phyloP scores from a whole-genome alignment of 164 flowering plant species.

The Stephania cephalantha region DNA sequence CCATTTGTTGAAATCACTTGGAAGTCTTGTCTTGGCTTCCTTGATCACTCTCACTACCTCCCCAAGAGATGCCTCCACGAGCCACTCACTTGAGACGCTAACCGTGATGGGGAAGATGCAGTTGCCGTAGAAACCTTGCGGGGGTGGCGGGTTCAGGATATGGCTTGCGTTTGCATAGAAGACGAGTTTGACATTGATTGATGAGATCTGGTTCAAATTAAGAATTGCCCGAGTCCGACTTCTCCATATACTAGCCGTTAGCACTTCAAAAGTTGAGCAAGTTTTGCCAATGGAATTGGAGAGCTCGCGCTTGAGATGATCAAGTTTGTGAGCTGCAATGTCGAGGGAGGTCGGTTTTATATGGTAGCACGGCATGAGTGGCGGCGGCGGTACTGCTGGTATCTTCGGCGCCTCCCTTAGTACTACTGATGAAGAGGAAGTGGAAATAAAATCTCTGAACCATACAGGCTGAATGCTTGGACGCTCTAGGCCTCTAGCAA shows the following conservation, averaged over 20 bases:
- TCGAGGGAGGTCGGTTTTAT: neutral
- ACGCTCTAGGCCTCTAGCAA: conserved; percentile 34
- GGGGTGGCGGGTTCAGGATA: neutral
- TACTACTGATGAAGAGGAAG: neutral
- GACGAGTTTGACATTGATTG: too few species aligned
- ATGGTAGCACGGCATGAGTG: neutral
- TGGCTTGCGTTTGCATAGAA: neutral
- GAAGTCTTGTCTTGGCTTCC: neutral
- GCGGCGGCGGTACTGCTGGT: neutral
- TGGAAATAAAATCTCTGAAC: conserved; percentile 36
- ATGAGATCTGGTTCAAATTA: neutral
- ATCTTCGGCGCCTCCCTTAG: too few species aligned
- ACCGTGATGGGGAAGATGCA: neutral
- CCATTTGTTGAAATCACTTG: neutral
- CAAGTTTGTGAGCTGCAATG: neutral
- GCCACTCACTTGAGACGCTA: neutral
- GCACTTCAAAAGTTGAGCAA: neutral
- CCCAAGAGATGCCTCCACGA: neutral
- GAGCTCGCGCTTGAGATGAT: neutral
- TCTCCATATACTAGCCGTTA: neutral
- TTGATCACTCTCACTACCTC: neutral
- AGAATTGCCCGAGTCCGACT: neutral
- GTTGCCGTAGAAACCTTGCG: neutral
- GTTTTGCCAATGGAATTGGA: neutral
- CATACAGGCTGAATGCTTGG: conserved; percentile 36